Evolutionary conservation across 257 asterid genomes (phyloP).

Genomic region (Penstemon barbatus): DNA sequence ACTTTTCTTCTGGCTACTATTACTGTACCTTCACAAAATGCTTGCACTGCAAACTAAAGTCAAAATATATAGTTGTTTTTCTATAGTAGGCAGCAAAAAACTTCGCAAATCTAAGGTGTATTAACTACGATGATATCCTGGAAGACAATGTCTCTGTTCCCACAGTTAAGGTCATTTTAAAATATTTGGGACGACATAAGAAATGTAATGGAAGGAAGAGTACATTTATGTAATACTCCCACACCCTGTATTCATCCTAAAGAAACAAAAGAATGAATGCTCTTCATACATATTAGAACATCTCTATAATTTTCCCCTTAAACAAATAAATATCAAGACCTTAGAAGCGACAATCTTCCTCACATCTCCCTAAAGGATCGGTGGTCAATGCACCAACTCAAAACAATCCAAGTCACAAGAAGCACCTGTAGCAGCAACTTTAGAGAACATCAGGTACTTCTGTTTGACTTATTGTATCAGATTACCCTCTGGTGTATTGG

Average conservation of each 20-base stretch:
- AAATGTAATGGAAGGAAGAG: conserved; percentile 6
- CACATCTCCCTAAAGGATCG: not conserved
- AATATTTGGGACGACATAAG: not conserved
- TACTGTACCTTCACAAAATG: not conserved
- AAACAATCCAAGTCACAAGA: too few relatives aligned
- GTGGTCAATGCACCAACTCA: not conserved
- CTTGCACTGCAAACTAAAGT: conserved; percentile 8
- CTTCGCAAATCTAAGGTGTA: not conserved
- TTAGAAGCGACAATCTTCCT: conserved; percentile 3
- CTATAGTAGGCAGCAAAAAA: not conserved
- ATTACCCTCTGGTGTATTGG: not conserved
- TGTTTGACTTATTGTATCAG: not conserved
- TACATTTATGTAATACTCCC: not conserved
- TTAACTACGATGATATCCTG: conserved; percentile 2
- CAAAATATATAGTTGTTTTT: not conserved
- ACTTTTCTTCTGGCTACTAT: not conserved
- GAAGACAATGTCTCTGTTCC: not conserved
- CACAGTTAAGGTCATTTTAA: not conserved
- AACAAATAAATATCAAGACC: not conserved
- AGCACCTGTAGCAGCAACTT: conserved; percentile 14
- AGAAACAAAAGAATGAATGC: not conserved
- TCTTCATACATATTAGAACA: not conserved
- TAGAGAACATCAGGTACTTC: not conserved
- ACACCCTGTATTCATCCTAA: not conserved
- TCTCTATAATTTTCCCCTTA: not conserved